Evolutionary conservation across 495 filamentous ascomycete species (phyloP).

Genomic region (Lindgomyces ingoldianus): DNA sequence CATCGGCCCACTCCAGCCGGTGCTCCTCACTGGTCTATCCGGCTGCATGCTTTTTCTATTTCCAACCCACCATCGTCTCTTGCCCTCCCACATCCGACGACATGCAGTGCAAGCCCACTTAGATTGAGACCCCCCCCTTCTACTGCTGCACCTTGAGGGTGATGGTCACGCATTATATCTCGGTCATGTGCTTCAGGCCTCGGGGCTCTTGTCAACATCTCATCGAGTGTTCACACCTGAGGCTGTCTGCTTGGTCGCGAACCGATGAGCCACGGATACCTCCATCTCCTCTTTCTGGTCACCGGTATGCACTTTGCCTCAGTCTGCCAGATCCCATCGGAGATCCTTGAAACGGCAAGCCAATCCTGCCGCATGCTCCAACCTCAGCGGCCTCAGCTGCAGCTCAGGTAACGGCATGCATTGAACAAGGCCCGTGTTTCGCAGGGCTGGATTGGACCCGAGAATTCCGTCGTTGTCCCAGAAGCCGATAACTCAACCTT

Average conservation of each 20-base stretch:
- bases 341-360: background rate
- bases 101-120: background rate
- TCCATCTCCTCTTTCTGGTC: no score
- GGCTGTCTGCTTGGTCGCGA: no score
- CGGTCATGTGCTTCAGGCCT: slow-evolving; percentile 16
- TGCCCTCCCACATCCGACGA: background rate
- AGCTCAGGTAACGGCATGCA: background rate
- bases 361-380: background rate
- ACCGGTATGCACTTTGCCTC: background rate
- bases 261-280: no score
- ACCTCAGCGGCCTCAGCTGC: background rate
- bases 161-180: slow-evolving; percentile 18
- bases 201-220: no score
- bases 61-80: background rate
- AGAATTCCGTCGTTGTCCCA: background rate
- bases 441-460: background rate
- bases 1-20: background rate
- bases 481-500: background rate
- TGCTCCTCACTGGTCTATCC: background rate
- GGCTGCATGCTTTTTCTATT: background rate
- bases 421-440: background rate
- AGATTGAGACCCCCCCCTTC: slow-evolving; percentile 9
- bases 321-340: background rate
- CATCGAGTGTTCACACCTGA: no score
- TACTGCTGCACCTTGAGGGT: slow-evolving; percentile 11